phyloP scores from a whole-genome alignment of 2,329 filamentous ascomycete species.

The Microsporum canis region DNA sequence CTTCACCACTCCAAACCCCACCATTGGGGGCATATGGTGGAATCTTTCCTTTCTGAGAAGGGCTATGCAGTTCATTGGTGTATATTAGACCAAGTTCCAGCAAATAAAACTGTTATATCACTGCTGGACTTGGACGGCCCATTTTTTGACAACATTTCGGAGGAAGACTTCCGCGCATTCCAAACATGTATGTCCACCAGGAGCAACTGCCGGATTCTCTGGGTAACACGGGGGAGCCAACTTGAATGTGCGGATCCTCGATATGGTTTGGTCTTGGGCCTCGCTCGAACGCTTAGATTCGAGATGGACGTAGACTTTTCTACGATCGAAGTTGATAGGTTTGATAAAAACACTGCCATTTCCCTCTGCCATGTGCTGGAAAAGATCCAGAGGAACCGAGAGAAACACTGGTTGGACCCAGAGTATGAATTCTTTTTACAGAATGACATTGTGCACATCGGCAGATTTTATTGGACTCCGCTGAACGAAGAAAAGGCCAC shows the following conservation, averaged over 20 bases:
- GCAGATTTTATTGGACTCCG: not conserved
- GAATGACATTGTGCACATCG: not conserved
- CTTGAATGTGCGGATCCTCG: conserved; percentile 7
- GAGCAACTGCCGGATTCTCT: conserved; percentile 1
- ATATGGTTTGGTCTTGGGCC: not conserved
- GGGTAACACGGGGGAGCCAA: conserved; percentile 7
- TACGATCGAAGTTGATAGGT: conserved; percentile 6
- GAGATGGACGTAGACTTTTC: conserved; percentile 6
- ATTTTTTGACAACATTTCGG: not conserved
- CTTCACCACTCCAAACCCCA: not conserved
- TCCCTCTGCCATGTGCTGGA: not conserved
- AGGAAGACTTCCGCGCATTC: conserved; percentile 14
- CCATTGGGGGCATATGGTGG: not conserved
- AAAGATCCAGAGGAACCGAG: not conserved
- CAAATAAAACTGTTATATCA: not conserved
- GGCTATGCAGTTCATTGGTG: not conserved
- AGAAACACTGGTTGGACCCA: not conserved
- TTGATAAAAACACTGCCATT: not conserved
- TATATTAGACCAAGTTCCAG: not conserved
- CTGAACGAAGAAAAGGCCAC: conserved; percentile 6
- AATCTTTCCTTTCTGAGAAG: not conserved
- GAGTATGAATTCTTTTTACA: conserved; percentile 5
- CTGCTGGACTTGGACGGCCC: not conserved
- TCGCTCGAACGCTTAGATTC: conserved; percentile 6
- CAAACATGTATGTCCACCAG: not conserved